These are phyloP conservation scores for Lepidium sativum DNA, from an alignment of 345 rosid species.

Conservation along the genomic window DNA sequence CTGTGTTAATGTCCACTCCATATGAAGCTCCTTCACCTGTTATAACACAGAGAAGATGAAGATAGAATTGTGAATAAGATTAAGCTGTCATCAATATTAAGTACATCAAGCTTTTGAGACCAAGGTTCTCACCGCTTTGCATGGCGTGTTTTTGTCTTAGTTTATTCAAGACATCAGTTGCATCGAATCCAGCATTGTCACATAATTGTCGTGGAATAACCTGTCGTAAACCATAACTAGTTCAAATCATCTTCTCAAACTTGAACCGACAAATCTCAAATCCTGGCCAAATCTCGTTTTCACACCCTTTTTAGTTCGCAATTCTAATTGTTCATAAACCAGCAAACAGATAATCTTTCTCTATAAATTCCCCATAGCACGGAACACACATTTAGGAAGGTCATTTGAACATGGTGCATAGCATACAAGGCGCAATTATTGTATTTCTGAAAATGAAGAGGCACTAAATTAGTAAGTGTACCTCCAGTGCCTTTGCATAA, in stretches of 20 bases:
- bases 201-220: constrained; percentile 94
- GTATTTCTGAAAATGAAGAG: neutral
- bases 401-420: neutral
- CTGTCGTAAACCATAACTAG: constrained; percentile 27
- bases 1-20: constrained; percentile 94
- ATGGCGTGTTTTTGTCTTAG: constrained; percentile 92
- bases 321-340: neutral
- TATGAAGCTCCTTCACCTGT: constrained; percentile 87
- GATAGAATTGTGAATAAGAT: neutral
- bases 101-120: neutral
- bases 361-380: neutral
- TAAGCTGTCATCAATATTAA: neutral
- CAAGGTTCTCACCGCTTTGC: constrained; percentile 54
- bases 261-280: neutral
- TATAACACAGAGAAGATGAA: neutral
- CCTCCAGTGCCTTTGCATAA: constrained; percentile 99
- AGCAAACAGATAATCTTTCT: neutral
- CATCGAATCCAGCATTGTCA: constrained; percentile 99
- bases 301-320: neutral
- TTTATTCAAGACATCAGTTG: constrained; percentile 97
- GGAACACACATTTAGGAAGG: neutral
- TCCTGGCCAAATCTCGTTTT: neutral
- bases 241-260: neutral
- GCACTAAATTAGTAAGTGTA: constrained; percentile 21
- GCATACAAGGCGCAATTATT: neutral